phyloP scores from a whole-genome alignment of 805 yeast genomes.

The Candida golubevii region DNA sequence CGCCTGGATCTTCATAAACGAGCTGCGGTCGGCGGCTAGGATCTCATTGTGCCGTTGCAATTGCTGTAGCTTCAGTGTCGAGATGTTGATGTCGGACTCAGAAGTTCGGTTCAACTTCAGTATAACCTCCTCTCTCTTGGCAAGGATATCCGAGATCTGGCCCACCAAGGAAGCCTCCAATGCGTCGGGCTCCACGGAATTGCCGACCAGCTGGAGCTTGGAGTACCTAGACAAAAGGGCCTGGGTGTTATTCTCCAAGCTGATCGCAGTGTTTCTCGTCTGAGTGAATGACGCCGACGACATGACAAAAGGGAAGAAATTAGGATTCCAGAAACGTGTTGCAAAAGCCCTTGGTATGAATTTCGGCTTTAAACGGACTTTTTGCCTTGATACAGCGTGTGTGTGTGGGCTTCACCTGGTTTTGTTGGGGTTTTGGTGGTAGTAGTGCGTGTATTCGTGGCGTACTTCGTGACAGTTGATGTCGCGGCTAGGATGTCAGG shows the following conservation, averaged over 20 bases:
- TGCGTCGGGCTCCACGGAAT: slow-evolving; percentile 19
- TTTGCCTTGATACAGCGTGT: too few relatives aligned
- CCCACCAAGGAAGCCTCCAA: slow-evolving; percentile 23
- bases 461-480: too few relatives aligned
- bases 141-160: slow-evolving; percentile 24
- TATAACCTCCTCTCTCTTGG: slow-evolving; percentile 49
- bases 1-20: slow-evolving; percentile 54
- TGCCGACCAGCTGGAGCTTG: slow-evolving; percentile 24
- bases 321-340: too few relatives aligned
- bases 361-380: too few relatives aligned
- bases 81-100: slow-evolving; percentile 48
- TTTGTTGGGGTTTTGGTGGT: too few relatives aligned
- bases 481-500: too few relatives aligned
- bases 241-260: slow-evolving; percentile 71
- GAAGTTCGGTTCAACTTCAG: slow-evolving; percentile 48
- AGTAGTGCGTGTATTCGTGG: too few relatives aligned
- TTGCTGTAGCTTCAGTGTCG: slow-evolving; percentile 77
- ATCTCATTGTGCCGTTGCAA: slow-evolving; percentile 77
- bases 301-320: slow-evolving; percentile 5
- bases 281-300: slow-evolving; percentile 50
- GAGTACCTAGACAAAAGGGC: slow-evolving; percentile 41
- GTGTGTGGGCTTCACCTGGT: too few relatives aligned
- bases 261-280: slow-evolving; percentile 61
- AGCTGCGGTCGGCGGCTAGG: slow-evolving; percentile 63
- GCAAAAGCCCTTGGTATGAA: too few relatives aligned